Evolutionary conservation across 2,329 filamentous ascomycete species (phyloP), one percentile per base, ranked within the genome.

Genomic region (Colletotrichum tropicale): DNA sequence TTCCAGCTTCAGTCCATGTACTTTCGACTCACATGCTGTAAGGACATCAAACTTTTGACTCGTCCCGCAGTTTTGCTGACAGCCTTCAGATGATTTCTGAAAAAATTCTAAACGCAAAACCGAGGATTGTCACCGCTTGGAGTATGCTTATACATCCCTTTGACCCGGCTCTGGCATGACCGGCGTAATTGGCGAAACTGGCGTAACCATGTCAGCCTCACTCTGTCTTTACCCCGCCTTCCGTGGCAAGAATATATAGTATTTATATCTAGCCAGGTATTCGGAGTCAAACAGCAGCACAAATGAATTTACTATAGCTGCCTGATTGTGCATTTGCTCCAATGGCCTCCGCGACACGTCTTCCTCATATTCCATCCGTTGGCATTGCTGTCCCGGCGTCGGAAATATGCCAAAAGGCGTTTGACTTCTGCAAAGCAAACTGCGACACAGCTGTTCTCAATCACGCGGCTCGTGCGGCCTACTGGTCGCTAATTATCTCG

Each of bases 261-360:
- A 43, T 43, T 43, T n/a, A n/a, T 10, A 43, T 43, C 0, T 3
- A 43, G 38, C 38, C 18, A 8, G 0, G 0, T 43, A 0, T 10
- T 43, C 18, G 10, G 0, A 43, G 8, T n/a, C 9, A 43, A 43
- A 0, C 9, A 43, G 18, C 5, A n/a, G 18, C 5, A 10, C n/a
- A 5, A 18, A 0, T 43, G 38, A n/a, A 43, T 10, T 2, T 18
- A 38, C 15, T 8, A 38, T 34, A 0, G 36, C 36, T 18, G 18
- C 36, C 36, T 18, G 15, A 38, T 38, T 38, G 36, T 18, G 9
- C 36, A 18, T 38, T 38, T 18, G 16, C 36, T 38, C 16, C 15
- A n/a, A 43, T 43, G 18, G 38, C 18, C 8, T 1, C 38, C 9
- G 16, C 18, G 0, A 43, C 8, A 18, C 18, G 9, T 43, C 1